These are phyloP conservation scores for Kuraishia ogatae DNA, from an alignment of 805 yeast genomes.

Conservation along the genomic window DNA sequence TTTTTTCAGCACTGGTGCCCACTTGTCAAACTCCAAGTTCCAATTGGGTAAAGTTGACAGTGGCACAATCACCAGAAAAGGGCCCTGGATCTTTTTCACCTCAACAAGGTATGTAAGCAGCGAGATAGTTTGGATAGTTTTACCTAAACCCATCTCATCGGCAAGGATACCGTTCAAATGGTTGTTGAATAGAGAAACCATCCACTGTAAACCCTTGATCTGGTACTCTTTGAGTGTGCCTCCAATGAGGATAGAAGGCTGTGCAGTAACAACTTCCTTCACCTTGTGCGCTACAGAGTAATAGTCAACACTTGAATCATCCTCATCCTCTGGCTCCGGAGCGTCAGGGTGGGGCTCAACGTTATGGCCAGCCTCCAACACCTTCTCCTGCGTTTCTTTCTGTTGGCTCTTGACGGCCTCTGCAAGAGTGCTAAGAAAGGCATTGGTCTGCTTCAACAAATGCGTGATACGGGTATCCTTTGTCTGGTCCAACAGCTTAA, in stretches of 20 bases:
- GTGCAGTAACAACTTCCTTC: conserved; percentile 56
- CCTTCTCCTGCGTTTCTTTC: conserved; percentile 32
- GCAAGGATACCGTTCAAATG: conserved; percentile 57
- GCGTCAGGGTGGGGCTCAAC: conserved; percentile 21
- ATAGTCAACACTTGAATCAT: conserved; percentile 63
- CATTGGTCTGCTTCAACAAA: conserved; percentile 69
- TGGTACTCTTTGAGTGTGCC: conserved; percentile 76
- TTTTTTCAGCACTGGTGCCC: conserved; percentile 76
- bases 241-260: conserved; percentile 65
- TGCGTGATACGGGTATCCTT: conserved; percentile 85
- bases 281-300: conserved; percentile 76
- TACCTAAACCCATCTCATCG: conserved; percentile 64
- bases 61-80: conserved; percentile 76
- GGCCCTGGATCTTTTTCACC: conserved; percentile 54
- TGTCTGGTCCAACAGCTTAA: conserved; percentile 76
- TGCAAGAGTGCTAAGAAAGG: conserved; percentile 69
- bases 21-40: conserved; percentile 78
- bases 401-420: conserved; percentile 76
- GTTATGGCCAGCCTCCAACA: conserved; percentile 7
- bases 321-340: conserved; percentile 36
- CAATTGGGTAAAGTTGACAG: conserved; percentile 79
- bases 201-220: conserved; percentile 57
- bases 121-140: conserved; percentile 71
- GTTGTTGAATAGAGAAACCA: conserved; percentile 55
- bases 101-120: conserved; percentile 65